Percentiles rank a stretch among this genome's conserved stretches.
phyloP scores from a whole-genome alignment of 1,284 basidiomycete species.

The Ganoderma sp. region DNA sequence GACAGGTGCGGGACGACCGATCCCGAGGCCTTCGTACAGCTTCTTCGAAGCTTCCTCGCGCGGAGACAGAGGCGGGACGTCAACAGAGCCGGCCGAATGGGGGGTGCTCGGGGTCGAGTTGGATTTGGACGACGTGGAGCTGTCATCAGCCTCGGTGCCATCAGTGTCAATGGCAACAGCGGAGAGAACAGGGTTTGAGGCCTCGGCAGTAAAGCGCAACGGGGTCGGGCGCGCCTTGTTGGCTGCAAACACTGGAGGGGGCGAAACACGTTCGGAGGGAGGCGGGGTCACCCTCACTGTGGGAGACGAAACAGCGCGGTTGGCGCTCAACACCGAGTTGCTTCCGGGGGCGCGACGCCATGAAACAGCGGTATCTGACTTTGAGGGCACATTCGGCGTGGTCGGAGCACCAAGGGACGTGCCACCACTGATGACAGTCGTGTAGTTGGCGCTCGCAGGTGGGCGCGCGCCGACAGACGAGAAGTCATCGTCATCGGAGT shows the following conservation, averaged over 20 bases:
- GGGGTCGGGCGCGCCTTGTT: slow-evolving; percentile 69
- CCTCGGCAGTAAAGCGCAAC: slow-evolving; percentile 63
- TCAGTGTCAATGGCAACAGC: slow-evolving; percentile 63
- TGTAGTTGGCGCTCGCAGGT: slow-evolving; percentile 63
- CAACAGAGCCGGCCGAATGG: slow-evolving; percentile 65
- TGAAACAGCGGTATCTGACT: slow-evolving; percentile 75
- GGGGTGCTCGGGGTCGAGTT: slow-evolving; percentile 71
- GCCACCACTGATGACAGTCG: slow-evolving; percentile 74
- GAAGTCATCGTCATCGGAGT: slow-evolving; percentile 49
- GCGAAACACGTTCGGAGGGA: slow-evolving; percentile 61
- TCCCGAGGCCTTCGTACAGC: slow-evolving; percentile 81
- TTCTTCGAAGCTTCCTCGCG: slow-evolving; percentile 83
- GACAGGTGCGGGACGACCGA: slow-evolving; percentile 64
- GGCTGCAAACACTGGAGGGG: slow-evolving; percentile 47
- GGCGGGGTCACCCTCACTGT: slow-evolving; percentile 74
- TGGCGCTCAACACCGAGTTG: slow-evolving; percentile 70
- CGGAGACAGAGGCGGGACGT: slow-evolving; percentile 67
- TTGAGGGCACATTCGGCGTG: slow-evolving; percentile 57
- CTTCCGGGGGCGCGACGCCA: slow-evolving; percentile 77
- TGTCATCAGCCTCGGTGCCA: slow-evolving; percentile 59
- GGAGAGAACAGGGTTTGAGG: slow-evolving; percentile 60
- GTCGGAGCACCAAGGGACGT: slow-evolving; percentile 63
- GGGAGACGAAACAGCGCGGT: slow-evolving; percentile 66
- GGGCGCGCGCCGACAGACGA: slow-evolving; percentile 39
- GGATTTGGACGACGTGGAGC: slow-evolving; percentile 57